Percentiles rank a stretch among this genome's conserved stretches.
Evolutionary conservation across 257 asterid genomes (phyloP).

Genomic region (Solanum raphanifolium): DNA sequence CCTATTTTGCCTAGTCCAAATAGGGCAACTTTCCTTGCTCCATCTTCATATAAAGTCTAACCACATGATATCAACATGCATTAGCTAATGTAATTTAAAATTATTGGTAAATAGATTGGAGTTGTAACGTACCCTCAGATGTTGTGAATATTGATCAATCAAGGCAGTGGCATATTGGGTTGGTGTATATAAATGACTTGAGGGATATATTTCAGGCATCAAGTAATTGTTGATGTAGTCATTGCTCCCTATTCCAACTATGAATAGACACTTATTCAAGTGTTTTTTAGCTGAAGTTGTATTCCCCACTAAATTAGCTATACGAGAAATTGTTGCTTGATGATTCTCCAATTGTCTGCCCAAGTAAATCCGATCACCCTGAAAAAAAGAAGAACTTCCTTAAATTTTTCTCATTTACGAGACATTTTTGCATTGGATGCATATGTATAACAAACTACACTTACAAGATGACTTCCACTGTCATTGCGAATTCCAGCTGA

Average conservation of each 20-base stretch:
- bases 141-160: conserved; percentile 10
- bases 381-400: too few species aligned
- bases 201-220: conserved; percentile 1
- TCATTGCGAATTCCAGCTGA: conserved; percentile 44
- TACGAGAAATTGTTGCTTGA: neutral
- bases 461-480: conserved; percentile 25
- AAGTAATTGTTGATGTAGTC: conserved; percentile 53
- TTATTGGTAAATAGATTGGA: neutral
- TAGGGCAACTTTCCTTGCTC: conserved; percentile 46
- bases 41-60: too few species aligned
- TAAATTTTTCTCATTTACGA: too few species aligned
- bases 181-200: conserved; percentile 17
- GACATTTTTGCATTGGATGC: too few species aligned
- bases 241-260: conserved; percentile 44
- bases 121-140: conserved; percentile 3
- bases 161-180: conserved; percentile 24
- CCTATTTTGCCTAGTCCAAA: conserved; percentile 40
- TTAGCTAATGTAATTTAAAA: neutral
- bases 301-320: neutral
- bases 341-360: conserved; percentile 11
- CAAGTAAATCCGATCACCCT: conserved; percentile 21
- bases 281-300: neutral
- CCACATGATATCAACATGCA: neutral
- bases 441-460: neutral
- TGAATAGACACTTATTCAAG: conserved; percentile 33